These are phyloP conservation scores for sorghum (Sorghum bicolor) DNA, from an alignment of 176 grass and related monocot species.

Conservation along the genomic window DNA sequence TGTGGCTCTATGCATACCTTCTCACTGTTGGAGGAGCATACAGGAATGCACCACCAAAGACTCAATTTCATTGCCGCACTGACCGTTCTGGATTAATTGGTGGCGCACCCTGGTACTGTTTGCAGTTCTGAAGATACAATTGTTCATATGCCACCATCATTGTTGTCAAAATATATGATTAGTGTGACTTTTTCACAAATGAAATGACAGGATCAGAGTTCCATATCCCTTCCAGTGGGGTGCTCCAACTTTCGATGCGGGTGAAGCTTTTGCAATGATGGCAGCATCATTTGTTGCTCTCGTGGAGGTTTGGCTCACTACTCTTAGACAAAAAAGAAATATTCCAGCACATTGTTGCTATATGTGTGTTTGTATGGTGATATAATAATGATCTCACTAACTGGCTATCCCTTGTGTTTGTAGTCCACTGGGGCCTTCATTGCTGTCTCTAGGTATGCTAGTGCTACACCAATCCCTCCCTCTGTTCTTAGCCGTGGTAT, in stretches of 20 bases:
- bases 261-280: constrained; percentile 99
- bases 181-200: constrained; percentile 19
- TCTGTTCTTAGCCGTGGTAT: constrained; percentile 96
- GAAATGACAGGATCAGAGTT: constrained; percentile 84
- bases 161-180: constrained; percentile 1
- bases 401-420: constrained; percentile 22
- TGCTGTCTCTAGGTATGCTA: constrained; percentile 89
- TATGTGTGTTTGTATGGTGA: constrained; percentile 13
- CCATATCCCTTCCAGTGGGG: constrained; percentile 99
- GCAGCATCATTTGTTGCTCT: constrained; percentile 95
- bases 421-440: constrained; percentile 97
- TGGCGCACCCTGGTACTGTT: constrained; percentile 73
- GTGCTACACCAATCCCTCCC: constrained; percentile 87
- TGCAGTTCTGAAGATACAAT: constrained; percentile 1
- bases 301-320: constrained; percentile 61
- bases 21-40: constrained; percentile 97
- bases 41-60: constrained; percentile 79
- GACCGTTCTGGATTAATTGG: constrained; percentile 88
- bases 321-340: constrained; percentile 15
- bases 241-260: constrained; percentile 90
- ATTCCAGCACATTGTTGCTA: not conserved
- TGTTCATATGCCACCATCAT: not conserved
- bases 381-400: not conserved
- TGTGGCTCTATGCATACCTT: constrained; percentile 97
- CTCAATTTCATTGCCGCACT: constrained; percentile 94